Conservation (phyloP, 345 rosid species). For the Brassica rapa region DNA sequence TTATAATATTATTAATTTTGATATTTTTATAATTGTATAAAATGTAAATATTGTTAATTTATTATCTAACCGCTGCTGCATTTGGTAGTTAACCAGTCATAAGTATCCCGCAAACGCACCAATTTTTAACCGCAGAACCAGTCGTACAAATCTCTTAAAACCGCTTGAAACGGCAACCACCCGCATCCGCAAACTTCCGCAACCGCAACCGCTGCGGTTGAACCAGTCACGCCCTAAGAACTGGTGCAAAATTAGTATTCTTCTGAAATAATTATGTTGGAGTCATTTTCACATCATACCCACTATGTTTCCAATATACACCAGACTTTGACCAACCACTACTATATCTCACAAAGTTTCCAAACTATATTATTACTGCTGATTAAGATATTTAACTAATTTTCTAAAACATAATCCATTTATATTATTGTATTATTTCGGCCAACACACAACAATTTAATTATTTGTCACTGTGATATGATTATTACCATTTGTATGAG, state of each 20-base stretch:
- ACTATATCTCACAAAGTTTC: neutral
- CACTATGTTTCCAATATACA: neutral
- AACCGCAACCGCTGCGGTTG: too few species aligned
- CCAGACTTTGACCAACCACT: neutral
- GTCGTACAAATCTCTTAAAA: too few species aligned
- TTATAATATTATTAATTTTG: too few species aligned
- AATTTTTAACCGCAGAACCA: too few species aligned
- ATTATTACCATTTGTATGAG: neutral
- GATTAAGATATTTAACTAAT: neutral
- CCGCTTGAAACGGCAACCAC: too few species aligned
- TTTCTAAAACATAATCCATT: neutral
- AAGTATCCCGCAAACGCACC: too few species aligned
- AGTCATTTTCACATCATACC: constrained; percentile 23
- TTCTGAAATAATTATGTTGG: neutral
- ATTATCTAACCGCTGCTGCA: too few species aligned
- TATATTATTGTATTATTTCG: neutral
- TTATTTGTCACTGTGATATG: neutral
- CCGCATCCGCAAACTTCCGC: too few species aligned
- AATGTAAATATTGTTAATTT: too few species aligned
- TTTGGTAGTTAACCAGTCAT: too few species aligned
- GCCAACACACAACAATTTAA: neutral
- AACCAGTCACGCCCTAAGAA: neutral
- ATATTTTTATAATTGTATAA: too few species aligned
- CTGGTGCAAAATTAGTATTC: neutral
- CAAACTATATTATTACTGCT: neutral